Percentiles rank a stretch among this genome's conserved stretches.
Evolutionary conservation across 495 filamentous ascomycete genomes (phyloP).

Genomic region (Xylaria nigripes): DNA sequence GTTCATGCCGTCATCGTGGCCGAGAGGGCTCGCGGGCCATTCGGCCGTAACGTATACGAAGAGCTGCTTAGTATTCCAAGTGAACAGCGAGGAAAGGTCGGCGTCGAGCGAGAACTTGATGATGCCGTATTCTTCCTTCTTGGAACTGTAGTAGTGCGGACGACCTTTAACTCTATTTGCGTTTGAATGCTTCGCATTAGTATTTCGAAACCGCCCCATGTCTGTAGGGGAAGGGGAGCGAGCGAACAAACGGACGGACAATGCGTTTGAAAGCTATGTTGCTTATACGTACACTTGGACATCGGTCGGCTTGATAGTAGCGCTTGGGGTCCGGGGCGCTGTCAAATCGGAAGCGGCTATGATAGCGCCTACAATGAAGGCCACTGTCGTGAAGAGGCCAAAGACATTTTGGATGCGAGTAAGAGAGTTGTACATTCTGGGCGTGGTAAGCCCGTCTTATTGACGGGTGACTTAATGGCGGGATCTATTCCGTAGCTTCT

Average conservation of each 20-base stretch:
- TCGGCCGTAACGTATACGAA: conserved; percentile 90
- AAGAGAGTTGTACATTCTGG: conserved; percentile 76
- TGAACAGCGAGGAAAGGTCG: conserved; percentile 86
- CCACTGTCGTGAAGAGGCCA: conserved; percentile 94
- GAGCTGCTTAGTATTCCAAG: conserved; percentile 99
- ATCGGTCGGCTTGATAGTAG: conserved; percentile 60
- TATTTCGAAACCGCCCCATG: not conserved
- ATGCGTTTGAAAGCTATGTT: not conserved
- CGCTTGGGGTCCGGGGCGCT: conserved; percentile 57
- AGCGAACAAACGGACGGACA: not conserved
- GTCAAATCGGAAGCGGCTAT: conserved; percentile 72
- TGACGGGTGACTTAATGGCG: not conserved
- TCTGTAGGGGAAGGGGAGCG: not conserved
- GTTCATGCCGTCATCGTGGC: conserved; percentile 28
- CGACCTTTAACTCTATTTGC: conserved; percentile 68
- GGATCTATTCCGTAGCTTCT: not conserved
- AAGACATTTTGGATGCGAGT: conserved; percentile 87
- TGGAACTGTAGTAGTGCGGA: conserved; percentile 86
- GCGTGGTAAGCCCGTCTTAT: conserved; percentile 2
- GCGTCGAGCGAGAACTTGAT: conserved; percentile 84
- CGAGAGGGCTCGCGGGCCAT: conserved; percentile 51
- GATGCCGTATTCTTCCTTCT: conserved; percentile 89
- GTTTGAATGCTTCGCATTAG: not conserved
- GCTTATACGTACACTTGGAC: conserved; percentile 68
- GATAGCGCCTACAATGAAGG: conserved; percentile 67